Conservation (phyloP, 352 stramenopile species). For the Blastocystis hominis region DNA sequence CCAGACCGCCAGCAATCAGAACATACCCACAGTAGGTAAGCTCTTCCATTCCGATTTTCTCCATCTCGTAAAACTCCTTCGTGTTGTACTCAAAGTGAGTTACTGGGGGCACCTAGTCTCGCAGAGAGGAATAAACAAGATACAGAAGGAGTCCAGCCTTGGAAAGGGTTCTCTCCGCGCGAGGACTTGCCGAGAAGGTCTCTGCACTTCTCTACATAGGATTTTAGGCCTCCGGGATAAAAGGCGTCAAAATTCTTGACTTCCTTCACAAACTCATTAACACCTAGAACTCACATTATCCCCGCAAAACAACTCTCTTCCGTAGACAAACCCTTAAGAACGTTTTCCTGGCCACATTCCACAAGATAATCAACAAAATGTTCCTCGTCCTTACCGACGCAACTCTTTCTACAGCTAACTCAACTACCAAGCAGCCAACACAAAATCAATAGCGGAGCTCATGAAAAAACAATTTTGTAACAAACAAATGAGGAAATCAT, state of each 20-base stretch:
- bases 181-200: constrained; percentile 63
- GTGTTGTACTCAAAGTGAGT: constrained; percentile 65
- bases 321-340: neutral
- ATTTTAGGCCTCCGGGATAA: constrained; percentile 65
- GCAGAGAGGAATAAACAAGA: constrained; percentile 54
- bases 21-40: constrained; percentile 79
- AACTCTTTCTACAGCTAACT: neutral
- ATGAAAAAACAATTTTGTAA: neutral
- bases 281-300: neutral
- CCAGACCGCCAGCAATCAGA: constrained; percentile 87
- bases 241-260: constrained; percentile 61
- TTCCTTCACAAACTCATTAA: constrained; percentile 27
- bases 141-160: constrained; percentile 62
- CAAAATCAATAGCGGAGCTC: neutral
- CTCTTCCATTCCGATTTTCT: constrained; percentile 65
- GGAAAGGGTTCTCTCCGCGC: constrained; percentile 69
- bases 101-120: constrained; percentile 56
- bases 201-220: constrained; percentile 66
- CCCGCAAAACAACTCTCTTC: neutral
- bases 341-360: constrained; percentile 8
- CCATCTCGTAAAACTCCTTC: constrained; percentile 67
- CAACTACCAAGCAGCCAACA: neutral
- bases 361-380: neutral
- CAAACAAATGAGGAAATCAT: neutral
- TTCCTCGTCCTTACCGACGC: neutral